Base-by-base conservation (phyloP, 148 eudicot genomes). In the Tetragonia tetragonoides region DNA sequence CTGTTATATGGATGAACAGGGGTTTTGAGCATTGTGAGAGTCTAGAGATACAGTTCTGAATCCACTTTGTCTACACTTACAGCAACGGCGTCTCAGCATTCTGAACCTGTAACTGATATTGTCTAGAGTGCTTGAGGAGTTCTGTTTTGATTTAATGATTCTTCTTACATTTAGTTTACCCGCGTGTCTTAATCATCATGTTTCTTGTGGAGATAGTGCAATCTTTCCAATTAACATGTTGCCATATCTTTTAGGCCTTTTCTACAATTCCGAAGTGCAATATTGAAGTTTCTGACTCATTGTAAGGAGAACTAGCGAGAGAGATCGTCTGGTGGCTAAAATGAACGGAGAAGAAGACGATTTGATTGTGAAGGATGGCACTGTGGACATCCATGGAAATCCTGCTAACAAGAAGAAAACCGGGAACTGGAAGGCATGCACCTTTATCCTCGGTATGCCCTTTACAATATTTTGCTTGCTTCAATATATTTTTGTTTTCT, bases 371-470 rank as follows among this genome's bases (percentile, higher is more conserved):
- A 74, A 83, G 60, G 90, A 89, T 77, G 92, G 90, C 6, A 85
- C 90, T 7, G 68, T 87, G n/a, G 85, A 88, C 66, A 70, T 83
- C 37, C 79, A 70, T 46, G 88, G 86, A 21, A 83, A 83, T 1
- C 94, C 88, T 4, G 94, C 94, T 42, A 80, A 79, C 76, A 87
- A 80, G 85, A 80, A 75, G 81, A 84, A 86, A 73, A 88, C 94
- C 21, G 94, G 94, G 20, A 84, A 79, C 20, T 90, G 94, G 94
- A 90, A 80, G 69, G 90, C 94, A 1, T 88, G 94, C 74, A 15
- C 37, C 8, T 88, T 86, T 65, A 87, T 90, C 68, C 89, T 90
- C 49, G 93, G 93, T 90, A 72, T 71, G 77, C 38, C 66, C 53
- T 42, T 42, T 6, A 53, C 44, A n/a, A 57, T 1, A 10, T 67